Conservation (phyloP, 2,329 filamentous ascomycete species). For the Fusarium poae region DNA sequence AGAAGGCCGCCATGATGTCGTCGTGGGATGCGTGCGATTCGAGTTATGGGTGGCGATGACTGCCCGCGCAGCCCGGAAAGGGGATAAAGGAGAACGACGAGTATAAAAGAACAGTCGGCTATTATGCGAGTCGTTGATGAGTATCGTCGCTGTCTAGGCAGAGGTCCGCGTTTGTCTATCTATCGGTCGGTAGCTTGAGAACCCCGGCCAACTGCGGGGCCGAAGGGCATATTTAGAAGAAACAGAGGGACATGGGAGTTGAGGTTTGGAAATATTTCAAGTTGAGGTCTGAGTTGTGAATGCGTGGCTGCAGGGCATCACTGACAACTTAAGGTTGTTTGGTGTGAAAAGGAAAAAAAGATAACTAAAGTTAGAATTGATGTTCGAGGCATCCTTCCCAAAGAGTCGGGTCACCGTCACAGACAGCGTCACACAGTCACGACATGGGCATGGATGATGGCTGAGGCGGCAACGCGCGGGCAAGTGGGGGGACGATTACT, state of each 20-base stretch:
- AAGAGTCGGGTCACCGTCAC: constrained; percentile 46
- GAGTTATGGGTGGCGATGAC: constrained; percentile 32
- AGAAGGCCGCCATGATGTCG: constrained; percentile 75
- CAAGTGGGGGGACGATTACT: constrained; percentile 20
- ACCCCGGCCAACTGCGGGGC: constrained; percentile 54
- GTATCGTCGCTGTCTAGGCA: constrained; percentile 26
- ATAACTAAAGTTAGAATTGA: constrained; percentile 25
- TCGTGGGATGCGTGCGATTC: constrained; percentile 22
- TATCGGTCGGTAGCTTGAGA: constrained; percentile 52
- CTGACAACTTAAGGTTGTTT: constrained; percentile 13
- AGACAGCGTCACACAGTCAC: constrained; percentile 43
- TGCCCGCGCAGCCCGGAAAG: constrained; percentile 34
- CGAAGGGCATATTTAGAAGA: constrained; percentile 52
- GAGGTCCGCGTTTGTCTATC: constrained; percentile 40
- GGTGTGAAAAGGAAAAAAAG: constrained; percentile 8
- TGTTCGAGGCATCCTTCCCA: constrained; percentile 43
- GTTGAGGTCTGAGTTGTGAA: constrained; percentile 11
- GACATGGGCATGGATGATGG: constrained; percentile 43
- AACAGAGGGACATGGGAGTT: constrained; percentile 40
- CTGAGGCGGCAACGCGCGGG: constrained; percentile 45
- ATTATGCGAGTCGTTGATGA: constrained; percentile 22
- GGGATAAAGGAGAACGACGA: constrained; percentile 15
- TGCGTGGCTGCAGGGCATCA: constrained; percentile 16
- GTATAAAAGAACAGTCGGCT: constrained; percentile 18
- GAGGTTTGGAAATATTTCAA: constrained; percentile 2